Conservation (phyloP, 1,284 basidiomycete species). For the Cystobasidiaceae sp. region DNA sequence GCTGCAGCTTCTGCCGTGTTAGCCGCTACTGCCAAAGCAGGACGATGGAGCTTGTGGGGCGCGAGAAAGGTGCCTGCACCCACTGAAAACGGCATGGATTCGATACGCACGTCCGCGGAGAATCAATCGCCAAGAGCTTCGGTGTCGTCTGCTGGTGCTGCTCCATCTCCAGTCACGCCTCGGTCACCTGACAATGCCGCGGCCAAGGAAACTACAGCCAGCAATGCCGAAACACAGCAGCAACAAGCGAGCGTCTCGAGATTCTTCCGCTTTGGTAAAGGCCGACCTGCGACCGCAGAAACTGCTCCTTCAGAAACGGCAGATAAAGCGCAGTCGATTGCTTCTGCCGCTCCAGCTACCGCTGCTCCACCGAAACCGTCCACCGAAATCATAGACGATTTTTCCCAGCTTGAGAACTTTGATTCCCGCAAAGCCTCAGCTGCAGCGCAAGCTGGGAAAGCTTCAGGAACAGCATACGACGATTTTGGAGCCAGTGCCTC, state of each 20-base stretch:
- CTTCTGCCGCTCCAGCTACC: no score
- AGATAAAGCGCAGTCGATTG: no score
- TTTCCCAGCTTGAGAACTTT: conserved; percentile 26
- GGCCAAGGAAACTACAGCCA: no score
- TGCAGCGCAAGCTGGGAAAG: neutral
- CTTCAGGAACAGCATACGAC: neutral
- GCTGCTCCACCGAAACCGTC: no score
- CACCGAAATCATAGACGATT: conserved; percentile 27
- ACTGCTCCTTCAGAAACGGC: no score
- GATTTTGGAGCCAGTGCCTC: neutral
- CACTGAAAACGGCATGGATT: neutral
- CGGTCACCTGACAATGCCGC: conserved; percentile 9
- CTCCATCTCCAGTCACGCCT: neutral
- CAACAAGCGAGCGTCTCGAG: conserved; percentile 4
- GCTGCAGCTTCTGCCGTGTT: neutral
- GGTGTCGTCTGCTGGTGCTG: neutral
- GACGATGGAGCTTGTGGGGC: conserved; percentile 27
- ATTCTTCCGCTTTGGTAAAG: conserved; percentile 24
- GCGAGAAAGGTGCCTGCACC: neutral
- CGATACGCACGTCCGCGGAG: neutral
- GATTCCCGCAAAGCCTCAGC: conserved; percentile 6
- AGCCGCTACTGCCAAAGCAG: neutral
- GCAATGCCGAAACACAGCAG: no score
- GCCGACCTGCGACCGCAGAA: neutral
- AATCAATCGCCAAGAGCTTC: conserved; percentile 10